phyloP scores from a whole-genome alignment of 2,329 filamentous ascomycete species.

The Talaromyces sp. region DNA sequence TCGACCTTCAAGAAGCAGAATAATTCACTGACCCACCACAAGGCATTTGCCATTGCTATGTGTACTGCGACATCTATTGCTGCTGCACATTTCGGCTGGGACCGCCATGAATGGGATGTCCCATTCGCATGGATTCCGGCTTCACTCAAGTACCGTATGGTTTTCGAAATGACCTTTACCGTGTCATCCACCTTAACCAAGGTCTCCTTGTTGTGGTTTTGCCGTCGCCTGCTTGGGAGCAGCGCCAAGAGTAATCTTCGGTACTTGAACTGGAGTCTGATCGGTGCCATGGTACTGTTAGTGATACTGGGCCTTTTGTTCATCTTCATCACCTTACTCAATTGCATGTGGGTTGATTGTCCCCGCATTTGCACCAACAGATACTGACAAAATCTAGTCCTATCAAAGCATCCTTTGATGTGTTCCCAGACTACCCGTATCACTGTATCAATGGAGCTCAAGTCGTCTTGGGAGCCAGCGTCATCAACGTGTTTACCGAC shows the following conservation, averaged over 20 bases:
- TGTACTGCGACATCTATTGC: slow-evolving; percentile 32
- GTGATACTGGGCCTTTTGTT: slow-evolving; percentile 30
- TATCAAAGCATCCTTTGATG: slow-evolving; percentile 25
- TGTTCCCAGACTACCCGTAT: slow-evolving; percentile 21
- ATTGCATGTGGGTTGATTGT: slow-evolving; percentile 37
- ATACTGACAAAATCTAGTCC: slow-evolving; percentile 23
- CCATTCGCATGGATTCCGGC: slow-evolving; percentile 26
- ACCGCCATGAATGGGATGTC: slow-evolving; percentile 44
- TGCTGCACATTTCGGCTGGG: slow-evolving; percentile 34
- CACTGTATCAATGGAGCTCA: slow-evolving; percentile 29
- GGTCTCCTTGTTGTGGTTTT: slow-evolving; percentile 17
- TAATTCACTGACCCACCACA: slow-evolving; percentile 22
- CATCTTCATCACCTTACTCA: slow-evolving; percentile 35
- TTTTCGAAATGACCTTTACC: slow-evolving; percentile 37
- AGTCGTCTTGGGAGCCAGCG: slow-evolving; percentile 33
- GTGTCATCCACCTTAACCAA: slow-evolving; percentile 18
- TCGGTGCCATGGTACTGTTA: slow-evolving; percentile 33
- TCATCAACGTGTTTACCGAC: slow-evolving; percentile 39
- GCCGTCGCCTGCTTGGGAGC: slow-evolving; percentile 16
- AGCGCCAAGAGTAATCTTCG: slow-evolving; percentile 18
- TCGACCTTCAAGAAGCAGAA: slow-evolving; percentile 29
- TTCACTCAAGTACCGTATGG: slow-evolving; percentile 36
- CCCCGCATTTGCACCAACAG: neutral
- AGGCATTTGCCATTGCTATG: slow-evolving; percentile 32
- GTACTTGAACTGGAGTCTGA: slow-evolving; percentile 26